Evolutionary conservation across 805 yeast species (phyloP).

Genomic region (Ogataea ganodermae): DNA sequence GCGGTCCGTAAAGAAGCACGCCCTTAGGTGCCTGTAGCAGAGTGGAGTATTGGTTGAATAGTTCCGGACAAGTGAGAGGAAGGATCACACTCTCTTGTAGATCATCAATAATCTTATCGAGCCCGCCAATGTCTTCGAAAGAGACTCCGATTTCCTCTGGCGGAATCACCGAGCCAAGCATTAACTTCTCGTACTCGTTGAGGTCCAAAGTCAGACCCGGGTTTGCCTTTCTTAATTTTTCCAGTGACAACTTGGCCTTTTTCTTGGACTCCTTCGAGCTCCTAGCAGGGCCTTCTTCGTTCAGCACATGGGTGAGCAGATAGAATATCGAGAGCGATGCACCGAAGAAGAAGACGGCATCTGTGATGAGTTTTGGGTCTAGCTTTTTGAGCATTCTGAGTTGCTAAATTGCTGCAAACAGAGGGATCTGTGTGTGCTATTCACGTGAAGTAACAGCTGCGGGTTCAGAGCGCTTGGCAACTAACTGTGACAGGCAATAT

Average conservation of each 20-base stretch:
- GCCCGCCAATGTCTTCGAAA: conserved; percentile 87
- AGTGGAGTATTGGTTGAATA: conserved; percentile 66
- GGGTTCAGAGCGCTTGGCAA: too few species aligned
- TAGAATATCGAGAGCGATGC: conserved; percentile 59
- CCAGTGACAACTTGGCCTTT: conserved; percentile 57
- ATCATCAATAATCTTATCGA: conserved; percentile 80
- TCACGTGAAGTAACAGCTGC: too few species aligned
- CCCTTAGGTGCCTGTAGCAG: conserved; percentile 92
- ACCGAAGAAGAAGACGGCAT: conserved; percentile 39
- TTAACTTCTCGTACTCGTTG: conserved; percentile 74
- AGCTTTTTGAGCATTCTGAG: conserved; percentile 28
- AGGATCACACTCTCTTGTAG: conserved; percentile 84
- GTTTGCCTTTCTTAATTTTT: conserved; percentile 56
- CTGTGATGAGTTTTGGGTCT: conserved; percentile 33
- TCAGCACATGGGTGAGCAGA: conserved; percentile 36
- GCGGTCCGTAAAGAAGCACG: conserved; percentile 90
- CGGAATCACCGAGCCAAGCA: conserved; percentile 75
- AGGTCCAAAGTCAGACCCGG: conserved; percentile 60
- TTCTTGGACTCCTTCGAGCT: conserved; percentile 61
- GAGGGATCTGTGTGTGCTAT: too few species aligned
- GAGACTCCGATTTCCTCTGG: conserved; percentile 80
- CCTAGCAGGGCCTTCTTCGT: conserved; percentile 38
- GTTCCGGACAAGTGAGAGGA: conserved; percentile 79
- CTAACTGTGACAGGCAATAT: neutral
- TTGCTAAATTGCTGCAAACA: neutral